These are phyloP conservation scores for Nemania sp. DNA, from an alignment of 2,329 filamentous ascomycete species.

Conservation along the genomic window DNA sequence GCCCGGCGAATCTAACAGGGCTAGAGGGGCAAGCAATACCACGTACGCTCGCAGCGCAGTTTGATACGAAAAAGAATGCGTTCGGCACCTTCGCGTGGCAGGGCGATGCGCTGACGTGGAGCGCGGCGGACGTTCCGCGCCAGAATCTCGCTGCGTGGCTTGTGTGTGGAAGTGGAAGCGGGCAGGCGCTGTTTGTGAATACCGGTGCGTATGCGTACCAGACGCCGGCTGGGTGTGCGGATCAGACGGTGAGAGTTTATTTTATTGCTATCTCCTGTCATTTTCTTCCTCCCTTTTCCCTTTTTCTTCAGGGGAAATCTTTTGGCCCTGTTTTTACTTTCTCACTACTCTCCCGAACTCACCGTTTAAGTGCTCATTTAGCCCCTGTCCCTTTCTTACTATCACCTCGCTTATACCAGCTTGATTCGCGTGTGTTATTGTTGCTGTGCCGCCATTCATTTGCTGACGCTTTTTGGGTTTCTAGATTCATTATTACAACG, in stretches of 20 bases:
- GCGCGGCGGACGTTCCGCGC: conserved; percentile 48
- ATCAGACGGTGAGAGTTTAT: conserved; percentile 55
- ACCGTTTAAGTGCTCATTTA: no score
- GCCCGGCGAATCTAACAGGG: conserved; percentile 49
- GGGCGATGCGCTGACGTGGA: conserved; percentile 63
- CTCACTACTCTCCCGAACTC: no score
- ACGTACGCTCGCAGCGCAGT: conserved; percentile 54
- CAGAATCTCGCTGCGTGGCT: conserved; percentile 63
- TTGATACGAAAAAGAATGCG: conserved; percentile 52
- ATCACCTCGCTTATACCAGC: no score
- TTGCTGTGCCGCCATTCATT: no score
- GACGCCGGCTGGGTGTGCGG: conserved; percentile 59
- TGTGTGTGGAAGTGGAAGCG: conserved; percentile 55
- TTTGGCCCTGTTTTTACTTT: no score
- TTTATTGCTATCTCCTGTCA: not conserved
- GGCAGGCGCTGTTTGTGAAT: conserved; percentile 60
- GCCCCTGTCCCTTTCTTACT: no score
- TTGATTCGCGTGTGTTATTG: no score
- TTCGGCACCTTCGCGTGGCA: conserved; percentile 61
- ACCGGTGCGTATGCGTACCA: conserved; percentile 60
- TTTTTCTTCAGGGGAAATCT: no score
- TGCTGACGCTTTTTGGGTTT: no score
- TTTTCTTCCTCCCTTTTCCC: not conserved
- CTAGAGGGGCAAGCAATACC: no score
- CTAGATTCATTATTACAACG: conserved; percentile 50